Evolutionary conservation across 2,329 filamentous ascomycete genomes (phyloP).

Genomic region (Colletotrichum magnum): DNA sequence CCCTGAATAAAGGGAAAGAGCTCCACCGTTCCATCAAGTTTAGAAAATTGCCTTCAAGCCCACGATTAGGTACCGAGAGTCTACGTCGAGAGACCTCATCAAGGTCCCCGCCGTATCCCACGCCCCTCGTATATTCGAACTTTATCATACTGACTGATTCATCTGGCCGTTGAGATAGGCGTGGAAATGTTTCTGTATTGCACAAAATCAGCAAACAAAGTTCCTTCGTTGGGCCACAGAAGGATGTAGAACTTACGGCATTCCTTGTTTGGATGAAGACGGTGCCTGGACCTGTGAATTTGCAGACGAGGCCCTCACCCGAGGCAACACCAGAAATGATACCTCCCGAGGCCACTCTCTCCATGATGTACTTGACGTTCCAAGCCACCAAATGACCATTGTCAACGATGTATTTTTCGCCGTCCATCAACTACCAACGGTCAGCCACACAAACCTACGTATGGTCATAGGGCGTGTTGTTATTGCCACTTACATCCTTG

Average conservation of each 20-base stretch:
- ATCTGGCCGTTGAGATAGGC: conserved; percentile 66
- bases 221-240: neutral
- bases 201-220: neutral
- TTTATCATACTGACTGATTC: conserved; percentile 47
- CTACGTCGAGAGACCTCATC: too few species aligned
- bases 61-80: too few species aligned
- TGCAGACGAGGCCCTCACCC: conserved; percentile 92
- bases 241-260: conserved; percentile 64
- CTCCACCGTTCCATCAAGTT: too few species aligned
- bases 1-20: too few species aligned
- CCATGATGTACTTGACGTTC: conserved; percentile 95
- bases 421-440: conserved; percentile 65
- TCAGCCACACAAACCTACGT: neutral
- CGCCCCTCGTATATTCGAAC: too few species aligned
- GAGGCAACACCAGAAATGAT: conserved; percentile 89
- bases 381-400: conserved; percentile 96
- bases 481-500: conserved; percentile 80
- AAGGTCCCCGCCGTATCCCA: too few species aligned
- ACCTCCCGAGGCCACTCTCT: conserved; percentile 90
- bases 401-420: conserved; percentile 92
- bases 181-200: conserved; percentile 63
- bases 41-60: too few species aligned
- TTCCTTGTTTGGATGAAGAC: conserved; percentile 96
- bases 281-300: conserved; percentile 91
- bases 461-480: neutral